A percentile compares a stretch with the other conserved stretches of the same genome.
phyloP scores from a whole-genome alignment of 352 stramenopile species.

The Thraustotheca clavata region DNA sequence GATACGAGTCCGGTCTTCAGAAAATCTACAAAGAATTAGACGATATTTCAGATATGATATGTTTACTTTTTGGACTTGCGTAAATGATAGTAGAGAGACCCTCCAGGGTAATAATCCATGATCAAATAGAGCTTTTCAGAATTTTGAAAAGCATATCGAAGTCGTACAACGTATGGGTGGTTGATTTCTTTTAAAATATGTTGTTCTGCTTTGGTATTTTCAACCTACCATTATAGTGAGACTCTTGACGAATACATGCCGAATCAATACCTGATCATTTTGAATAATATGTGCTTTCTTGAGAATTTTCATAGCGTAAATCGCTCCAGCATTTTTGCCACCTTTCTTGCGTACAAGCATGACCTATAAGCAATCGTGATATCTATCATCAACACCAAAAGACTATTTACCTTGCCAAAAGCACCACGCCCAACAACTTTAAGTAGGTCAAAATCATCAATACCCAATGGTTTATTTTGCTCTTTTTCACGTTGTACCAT shows the following conservation, averaged over 20 bases:
- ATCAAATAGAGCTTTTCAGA: slow-evolving; percentile 93
- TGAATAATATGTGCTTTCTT: slow-evolving; percentile 90
- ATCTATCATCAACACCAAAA: slow-evolving; percentile 12
- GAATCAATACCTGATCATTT: slow-evolving; percentile 77
- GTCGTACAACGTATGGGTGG: slow-evolving; percentile 77
- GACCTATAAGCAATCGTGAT: slow-evolving; percentile 39
- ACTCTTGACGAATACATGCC: neutral
- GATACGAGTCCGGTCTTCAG: slow-evolving; percentile 71
- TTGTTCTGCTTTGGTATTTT: slow-evolving; percentile 86
- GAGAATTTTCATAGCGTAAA: slow-evolving; percentile 94
- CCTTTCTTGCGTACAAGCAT: slow-evolving; percentile 91
- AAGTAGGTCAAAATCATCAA: slow-evolving; percentile 92
- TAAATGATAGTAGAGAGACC: slow-evolving; percentile 85
- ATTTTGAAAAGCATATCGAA: slow-evolving; percentile 85
- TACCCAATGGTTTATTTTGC: slow-evolving; percentile 56
- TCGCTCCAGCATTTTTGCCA: slow-evolving; percentile 69
- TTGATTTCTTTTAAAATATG: slow-evolving; percentile 87
- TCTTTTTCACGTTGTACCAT: slow-evolving; percentile 70
- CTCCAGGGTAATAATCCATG: slow-evolving; percentile 92
- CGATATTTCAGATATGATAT: neutral
- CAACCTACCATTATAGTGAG: slow-evolving; percentile 41
- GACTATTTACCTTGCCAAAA: slow-evolving; percentile 84
- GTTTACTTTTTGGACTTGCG: slow-evolving; percentile 64
- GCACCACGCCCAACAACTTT: slow-evolving; percentile 93
- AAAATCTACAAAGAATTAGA: slow-evolving; percentile 31